Base-by-base conservation (phyloP, 2,329 filamentous ascomycete genomes). In the Sporothrix humicola region DNA sequence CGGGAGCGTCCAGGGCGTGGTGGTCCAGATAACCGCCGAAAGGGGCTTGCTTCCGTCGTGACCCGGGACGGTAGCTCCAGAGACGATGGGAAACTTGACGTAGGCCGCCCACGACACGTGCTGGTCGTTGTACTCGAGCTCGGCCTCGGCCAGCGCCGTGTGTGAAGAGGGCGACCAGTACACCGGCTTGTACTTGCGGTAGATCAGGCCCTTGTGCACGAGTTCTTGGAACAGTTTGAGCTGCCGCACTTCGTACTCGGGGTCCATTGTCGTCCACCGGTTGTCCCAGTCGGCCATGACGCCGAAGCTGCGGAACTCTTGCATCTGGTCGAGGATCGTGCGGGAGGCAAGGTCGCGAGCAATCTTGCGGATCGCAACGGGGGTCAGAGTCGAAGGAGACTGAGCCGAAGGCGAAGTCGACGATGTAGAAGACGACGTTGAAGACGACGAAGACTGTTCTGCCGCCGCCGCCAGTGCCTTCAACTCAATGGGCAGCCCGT, bases 1-100 rank as follows among this genome's bases (percentile, higher is more conserved):
- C 0, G 96, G 95, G 5, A 99, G 85, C 0, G 96, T 99, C 96
- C 96, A 99, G 0, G 96, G 96, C 0, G 96, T 99, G 0, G 96
- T 99, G 1, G 96, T 99, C 96, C 96, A 99, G 70, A 98, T 93
- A n/a, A 96, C 87, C n/a, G 92, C 93, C 80, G 87, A 92, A 12
- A 98, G 79, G 5, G 85, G 83, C 3, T 86, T n/a, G 20, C 31
- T 23, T 9, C 61, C 59, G 4, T 63, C 65, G 10, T 42, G 20
- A 5, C 50, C 58, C 2, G 59, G 56, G n/a, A 72, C 17, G 3
- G 56, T 9, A 23, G 10, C 46, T 0, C 23, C 23, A 9, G 26
- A 83, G 13, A 89, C 81, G 42, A 98, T 85, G 0, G 91, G 92
- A 78, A 97, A 97, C 74, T 89, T 91, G 61, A 99, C 88, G 79